A percentile compares a stretch with the other conserved stretches of the same genome.
Evolutionary conservation across 441 rosid species (phyloP).

Genomic region (Bruguiera hainesii): DNA sequence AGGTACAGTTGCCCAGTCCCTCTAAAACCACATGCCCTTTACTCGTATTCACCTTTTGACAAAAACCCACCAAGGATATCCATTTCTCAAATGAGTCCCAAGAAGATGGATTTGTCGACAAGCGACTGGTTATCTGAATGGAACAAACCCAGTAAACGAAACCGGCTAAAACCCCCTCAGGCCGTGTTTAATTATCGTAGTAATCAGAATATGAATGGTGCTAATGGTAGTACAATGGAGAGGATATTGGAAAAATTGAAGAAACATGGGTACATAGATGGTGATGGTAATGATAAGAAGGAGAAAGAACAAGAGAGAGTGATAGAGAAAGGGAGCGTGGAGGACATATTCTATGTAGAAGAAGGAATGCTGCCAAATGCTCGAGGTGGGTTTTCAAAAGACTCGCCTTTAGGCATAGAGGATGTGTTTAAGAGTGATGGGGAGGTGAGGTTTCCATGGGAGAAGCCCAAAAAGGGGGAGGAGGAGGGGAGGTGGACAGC

Average conservation of each 20-base stretch:
- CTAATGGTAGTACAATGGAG: conserved; percentile 65
- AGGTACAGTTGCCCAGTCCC: conserved; percentile 39
- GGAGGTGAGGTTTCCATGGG: conserved; percentile 85
- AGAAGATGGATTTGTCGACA: conserved; percentile 22
- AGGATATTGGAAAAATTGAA: conserved; percentile 78
- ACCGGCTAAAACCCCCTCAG: conserved; percentile 21
- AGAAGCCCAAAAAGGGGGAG: conserved; percentile 42
- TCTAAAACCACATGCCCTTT: conserved; percentile 18
- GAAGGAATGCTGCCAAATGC: conserved; percentile 60
- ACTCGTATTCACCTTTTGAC: conserved; percentile 19
- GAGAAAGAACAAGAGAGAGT: conserved; percentile 37
- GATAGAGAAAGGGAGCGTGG: conserved; percentile 71
- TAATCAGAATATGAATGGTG: conserved; percentile 21
- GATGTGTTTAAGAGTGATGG: conserved; percentile 38
- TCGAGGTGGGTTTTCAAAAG: conserved; percentile 55
- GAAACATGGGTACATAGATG: conserved; percentile 61
- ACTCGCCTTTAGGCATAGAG: conserved; percentile 42
- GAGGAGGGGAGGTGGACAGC: conserved; percentile 48
- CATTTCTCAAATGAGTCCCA: conserved; percentile 15
- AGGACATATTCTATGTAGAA: conserved; percentile 69
- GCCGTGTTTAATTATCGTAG: conserved; percentile 24
- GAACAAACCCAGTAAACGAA: conserved; percentile 22
- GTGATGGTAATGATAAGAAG: conserved; percentile 29
- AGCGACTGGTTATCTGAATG: conserved; percentile 27
- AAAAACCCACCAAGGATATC: conserved; percentile 25